Conservation (phyloP, 176 grass and related monocot genomes). For the Carex cristatella region DNA sequence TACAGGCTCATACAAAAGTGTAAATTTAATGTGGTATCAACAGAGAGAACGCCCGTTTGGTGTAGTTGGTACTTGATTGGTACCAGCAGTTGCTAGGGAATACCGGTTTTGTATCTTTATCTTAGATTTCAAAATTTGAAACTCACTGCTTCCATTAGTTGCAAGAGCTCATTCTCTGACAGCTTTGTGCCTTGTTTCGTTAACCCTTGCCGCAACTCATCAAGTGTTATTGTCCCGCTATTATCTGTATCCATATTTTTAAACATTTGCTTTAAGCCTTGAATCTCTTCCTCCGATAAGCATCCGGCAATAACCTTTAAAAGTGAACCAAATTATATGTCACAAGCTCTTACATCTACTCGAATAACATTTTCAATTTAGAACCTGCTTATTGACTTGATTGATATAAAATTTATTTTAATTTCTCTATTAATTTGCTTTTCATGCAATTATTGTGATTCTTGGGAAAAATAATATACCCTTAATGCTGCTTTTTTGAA, state of each 20-base stretch:
- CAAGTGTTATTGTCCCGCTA: slow-evolving; percentile 75
- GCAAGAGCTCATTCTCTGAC: slow-evolving; percentile 52
- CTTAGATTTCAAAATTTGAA: not conserved
- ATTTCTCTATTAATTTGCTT: not conserved
- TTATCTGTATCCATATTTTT: slow-evolving; percentile 77
- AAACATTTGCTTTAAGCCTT: slow-evolving; percentile 84
- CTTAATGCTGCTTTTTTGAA: slow-evolving; percentile 90
- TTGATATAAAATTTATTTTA: not conserved
- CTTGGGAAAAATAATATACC: slow-evolving; percentile 16
- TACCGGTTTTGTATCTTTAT: not conserved
- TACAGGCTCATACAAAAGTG: not conserved
- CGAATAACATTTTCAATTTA: not conserved
- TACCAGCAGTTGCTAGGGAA: not conserved
- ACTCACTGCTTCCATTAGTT: slow-evolving; percentile 81
- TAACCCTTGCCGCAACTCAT: slow-evolving; percentile 55
- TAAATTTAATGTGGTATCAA: not conserved
- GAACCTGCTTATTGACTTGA: not conserved
- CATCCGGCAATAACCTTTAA: slow-evolving; percentile 66
- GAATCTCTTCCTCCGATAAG: slow-evolving; percentile 80
- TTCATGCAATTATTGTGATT: not conserved
- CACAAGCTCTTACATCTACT: not conserved
- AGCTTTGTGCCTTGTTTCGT: slow-evolving; percentile 78
- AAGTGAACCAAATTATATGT: not conserved
- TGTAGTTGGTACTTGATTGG: not conserved
- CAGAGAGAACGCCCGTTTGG: not conserved